Base-by-base conservation (phyloP, 305 asterid genomes). In the Fraxinus greggii region DNA sequence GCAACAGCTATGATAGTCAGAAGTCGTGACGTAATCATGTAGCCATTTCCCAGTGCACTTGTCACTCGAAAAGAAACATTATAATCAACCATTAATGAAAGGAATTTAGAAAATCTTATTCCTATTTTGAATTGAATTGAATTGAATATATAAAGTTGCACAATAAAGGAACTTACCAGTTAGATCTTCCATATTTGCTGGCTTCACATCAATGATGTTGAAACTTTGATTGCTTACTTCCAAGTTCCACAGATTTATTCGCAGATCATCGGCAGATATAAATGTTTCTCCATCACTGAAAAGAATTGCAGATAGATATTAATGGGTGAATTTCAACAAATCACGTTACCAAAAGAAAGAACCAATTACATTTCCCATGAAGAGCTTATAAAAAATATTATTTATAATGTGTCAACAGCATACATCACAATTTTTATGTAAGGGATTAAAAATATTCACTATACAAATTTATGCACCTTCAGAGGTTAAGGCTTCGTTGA, bases 231-330 rank as follows among this genome's bases (percentile, higher is more conserved):
- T 94, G 89, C 98, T 94, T 78, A 96, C 92, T 90, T 94, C 98
- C 92, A 96, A 91, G 91, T 96, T 96, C 99, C 99, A 96, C 78
- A 96, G 98, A 88, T 96, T 96, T 88, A 96, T 88, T 72, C 98
- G 93, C 38, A 96, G 92, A 90, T 96, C 99, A 88, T 95, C 99
- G 82, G 99, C 99, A 45, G 99, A 95, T 90, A 95, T 93, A 88
- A 96, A 96, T 56, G 98, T 96, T 89, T 94, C 98, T 78, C 99
- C 97, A 81, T 96, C 99, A 86, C 99, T 96, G 88, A 48, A 83
- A 72, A 86, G 84, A 67, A 87, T 87, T 36, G 75, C 23, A 67
- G 51, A 78, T 67, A 78, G 65, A 78, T 40, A 80, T 65, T 48
- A 77, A 26, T 40, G 51, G 33, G 40, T 67, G 45, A 54, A 61